These are phyloP conservation scores for Penicillium verhagenii DNA, from an alignment of 495 filamentous ascomycete genomes.

Conservation along the genomic window DNA sequence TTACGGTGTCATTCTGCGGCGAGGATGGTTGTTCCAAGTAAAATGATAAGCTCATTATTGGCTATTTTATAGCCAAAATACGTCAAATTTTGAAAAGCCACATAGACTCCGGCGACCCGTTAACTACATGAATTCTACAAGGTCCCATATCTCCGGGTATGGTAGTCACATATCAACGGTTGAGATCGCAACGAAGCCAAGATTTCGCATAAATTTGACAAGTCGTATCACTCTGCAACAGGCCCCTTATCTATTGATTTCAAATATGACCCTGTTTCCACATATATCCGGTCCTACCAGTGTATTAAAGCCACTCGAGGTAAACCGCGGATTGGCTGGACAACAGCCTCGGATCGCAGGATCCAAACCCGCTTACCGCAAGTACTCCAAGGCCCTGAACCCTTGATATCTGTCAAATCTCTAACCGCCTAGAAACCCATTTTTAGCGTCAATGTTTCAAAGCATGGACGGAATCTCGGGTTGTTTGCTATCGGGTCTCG, in stretches of 20 bases:
- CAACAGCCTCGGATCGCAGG: constrained; percentile 2
- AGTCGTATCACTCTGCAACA: background rate
- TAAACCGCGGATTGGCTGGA: constrained; percentile 1
- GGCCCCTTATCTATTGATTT: constrained; percentile 2
- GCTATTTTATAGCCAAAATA: background rate
- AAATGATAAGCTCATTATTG: background rate
- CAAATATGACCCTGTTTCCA: constrained; percentile 2
- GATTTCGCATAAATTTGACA: background rate
- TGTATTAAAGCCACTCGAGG: background rate
- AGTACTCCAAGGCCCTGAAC: background rate
- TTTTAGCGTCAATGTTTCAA: constrained; percentile 19
- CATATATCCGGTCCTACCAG: constrained; percentile 8
- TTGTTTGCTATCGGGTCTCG: background rate
- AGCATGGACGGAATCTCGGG: constrained; percentile 5
- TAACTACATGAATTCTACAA: background rate
- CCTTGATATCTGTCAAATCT: constrained; percentile 1
- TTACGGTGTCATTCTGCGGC: background rate
- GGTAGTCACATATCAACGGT: background rate
- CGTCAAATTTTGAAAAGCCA: background rate
- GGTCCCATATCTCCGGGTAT: background rate
- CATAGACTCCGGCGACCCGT: background rate
- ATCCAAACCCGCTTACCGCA: background rate
- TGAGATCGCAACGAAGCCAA: constrained; percentile 6
- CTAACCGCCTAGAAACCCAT: background rate
- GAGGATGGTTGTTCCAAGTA: background rate